These are phyloP conservation scores for Penicillium bialowiezense DNA, from an alignment of 495 filamentous ascomycete genomes.

Conservation along the genomic window DNA sequence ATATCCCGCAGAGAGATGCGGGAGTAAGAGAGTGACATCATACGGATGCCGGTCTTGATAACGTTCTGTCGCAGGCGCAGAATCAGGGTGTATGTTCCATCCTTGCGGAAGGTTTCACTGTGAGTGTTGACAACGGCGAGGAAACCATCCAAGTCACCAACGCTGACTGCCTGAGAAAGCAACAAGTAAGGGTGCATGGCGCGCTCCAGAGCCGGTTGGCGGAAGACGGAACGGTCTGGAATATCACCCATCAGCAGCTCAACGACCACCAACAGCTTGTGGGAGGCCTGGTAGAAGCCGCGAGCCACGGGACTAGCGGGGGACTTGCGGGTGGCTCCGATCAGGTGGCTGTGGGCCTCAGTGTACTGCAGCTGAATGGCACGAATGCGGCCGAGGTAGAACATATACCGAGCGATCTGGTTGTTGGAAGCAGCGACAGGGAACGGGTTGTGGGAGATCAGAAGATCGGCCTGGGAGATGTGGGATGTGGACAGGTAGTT, in stretches of 20 bases:
- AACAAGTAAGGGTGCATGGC: slow-evolving; percentile 88
- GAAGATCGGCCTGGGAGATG: slow-evolving; percentile 92
- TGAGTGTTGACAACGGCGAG: slow-evolving; percentile 76
- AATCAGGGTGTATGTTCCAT: slow-evolving; percentile 94
- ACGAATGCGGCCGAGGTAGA: slow-evolving; percentile 93
- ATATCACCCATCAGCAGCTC: slow-evolving; percentile 99
- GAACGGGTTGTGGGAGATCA: slow-evolving; percentile 93
- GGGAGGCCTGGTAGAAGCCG: slow-evolving; percentile 92
- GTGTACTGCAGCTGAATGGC: slow-evolving; percentile 95
- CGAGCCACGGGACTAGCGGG: slow-evolving; percentile 83
- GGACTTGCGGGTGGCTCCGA: slow-evolving; percentile 88
- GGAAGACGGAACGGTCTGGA: slow-evolving; percentile 90
- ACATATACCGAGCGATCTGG: slow-evolving; percentile 93
- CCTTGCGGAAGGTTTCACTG: slow-evolving; percentile 79
- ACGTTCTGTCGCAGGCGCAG: slow-evolving; percentile 94
- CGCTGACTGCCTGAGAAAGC: slow-evolving; percentile 90
- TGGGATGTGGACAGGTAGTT: slow-evolving; percentile 96
- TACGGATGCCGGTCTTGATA: slow-evolving; percentile 98
- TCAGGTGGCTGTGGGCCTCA: slow-evolving; percentile 91
- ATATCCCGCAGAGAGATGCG: slow-evolving; percentile 97
- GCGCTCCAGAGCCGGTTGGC: slow-evolving; percentile 77
- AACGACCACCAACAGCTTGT: slow-evolving; percentile 90
- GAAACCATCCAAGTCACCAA: slow-evolving; percentile 91
- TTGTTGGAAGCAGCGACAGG: slow-evolving; percentile 92
- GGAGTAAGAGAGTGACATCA: slow-evolving; percentile 98